Base-by-base conservation (phyloP, 1,284 basidiomycete species). In the Inonotus hispidus region DNA sequence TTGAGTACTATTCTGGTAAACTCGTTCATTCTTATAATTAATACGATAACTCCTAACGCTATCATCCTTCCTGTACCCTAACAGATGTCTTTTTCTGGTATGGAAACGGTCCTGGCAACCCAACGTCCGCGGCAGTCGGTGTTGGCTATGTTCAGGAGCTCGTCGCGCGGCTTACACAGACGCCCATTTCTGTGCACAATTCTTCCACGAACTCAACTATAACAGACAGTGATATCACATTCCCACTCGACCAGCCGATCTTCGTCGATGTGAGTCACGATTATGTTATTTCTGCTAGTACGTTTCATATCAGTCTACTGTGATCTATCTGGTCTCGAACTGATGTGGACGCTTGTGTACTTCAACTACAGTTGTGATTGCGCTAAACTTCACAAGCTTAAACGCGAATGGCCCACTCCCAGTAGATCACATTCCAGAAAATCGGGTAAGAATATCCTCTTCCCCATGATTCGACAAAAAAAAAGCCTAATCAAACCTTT, bases 181-280 rank as follows among this genome's bases (percentile, higher is more conserved):
- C 72, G 14, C 79, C 82, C 0, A 85, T 90, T 3, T 70, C 70
- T 27, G 90, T 93, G 71, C 68, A 76, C 58, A 93, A 92, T 0
- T 46, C 61, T 83, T 87, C 88, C 66, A 90, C 87, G 6, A 94
- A 94, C 72, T 71, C 73, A 14, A 95, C 92, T 0, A 79, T 95
- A 35, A 85, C 90, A 67, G 66, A 73, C 1, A 78, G 81, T 11
- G 82, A 84, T 0, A 66, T 67, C 1, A 91, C 89, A 0, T 95
- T 95, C 73, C 92, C 93, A 7, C 77, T 91, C 10, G 70, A 85
- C 67, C 79, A 82, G 52, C 78, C 76, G 2, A 69, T 90, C 57
- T 91, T 87, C 65, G 84, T 81, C n/a, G 91, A 93, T 71, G 92
- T 92, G 70, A 85, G 88, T 19, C 90, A 93, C 70, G 92, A 93